Conservation (phyloP, 2,329 filamentous ascomycete genomes). For the Talaromyces sp. region DNA sequence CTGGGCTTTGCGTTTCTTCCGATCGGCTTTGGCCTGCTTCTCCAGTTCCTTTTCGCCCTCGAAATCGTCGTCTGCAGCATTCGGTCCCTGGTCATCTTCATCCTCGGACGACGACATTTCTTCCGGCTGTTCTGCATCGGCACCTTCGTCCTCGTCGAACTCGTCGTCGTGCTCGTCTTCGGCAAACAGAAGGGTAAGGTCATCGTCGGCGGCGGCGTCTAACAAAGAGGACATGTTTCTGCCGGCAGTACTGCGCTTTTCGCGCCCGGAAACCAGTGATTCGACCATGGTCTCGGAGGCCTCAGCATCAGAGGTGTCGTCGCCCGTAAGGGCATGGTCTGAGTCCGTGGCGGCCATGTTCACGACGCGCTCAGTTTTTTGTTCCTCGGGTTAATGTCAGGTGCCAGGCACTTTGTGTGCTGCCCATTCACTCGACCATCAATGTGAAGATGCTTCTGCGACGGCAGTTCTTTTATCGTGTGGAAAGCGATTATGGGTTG, state of each 20-base stretch:
- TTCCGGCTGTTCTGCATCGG: slow-evolving; percentile 51
- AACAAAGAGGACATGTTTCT: slow-evolving; percentile 76
- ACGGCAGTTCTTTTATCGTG: background rate
- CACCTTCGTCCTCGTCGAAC: slow-evolving; percentile 28
- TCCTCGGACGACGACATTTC: slow-evolving; percentile 81
- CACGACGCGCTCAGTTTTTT: background rate
- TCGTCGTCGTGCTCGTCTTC: slow-evolving; percentile 55
- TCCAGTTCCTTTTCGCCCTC: slow-evolving; percentile 85
- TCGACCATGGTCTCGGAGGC: slow-evolving; percentile 28
- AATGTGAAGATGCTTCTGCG: background rate
- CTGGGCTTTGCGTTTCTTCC: slow-evolving; percentile 75
- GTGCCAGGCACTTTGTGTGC: background rate
- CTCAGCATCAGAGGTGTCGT: slow-evolving; percentile 19
- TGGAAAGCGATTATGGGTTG: background rate
- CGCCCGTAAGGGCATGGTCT: slow-evolving; percentile 20
- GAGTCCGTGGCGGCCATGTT: slow-evolving; percentile 18
- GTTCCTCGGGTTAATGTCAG: background rate
- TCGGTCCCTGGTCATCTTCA: slow-evolving; percentile 66
- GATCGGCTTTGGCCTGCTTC: slow-evolving; percentile 65
- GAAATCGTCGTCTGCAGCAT: slow-evolving; percentile 57
- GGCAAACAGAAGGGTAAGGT: slow-evolving; percentile 55
- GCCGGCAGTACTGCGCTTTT: slow-evolving; percentile 73
- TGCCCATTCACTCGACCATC: background rate
- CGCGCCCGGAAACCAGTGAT: slow-evolving; percentile 43
- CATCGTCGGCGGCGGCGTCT: slow-evolving; percentile 67